Evolutionary conservation across 768 basidiomycete species (phyloP), one percentile per base, ranked within the genome.

Genomic region (Leccinum imitatum): DNA sequence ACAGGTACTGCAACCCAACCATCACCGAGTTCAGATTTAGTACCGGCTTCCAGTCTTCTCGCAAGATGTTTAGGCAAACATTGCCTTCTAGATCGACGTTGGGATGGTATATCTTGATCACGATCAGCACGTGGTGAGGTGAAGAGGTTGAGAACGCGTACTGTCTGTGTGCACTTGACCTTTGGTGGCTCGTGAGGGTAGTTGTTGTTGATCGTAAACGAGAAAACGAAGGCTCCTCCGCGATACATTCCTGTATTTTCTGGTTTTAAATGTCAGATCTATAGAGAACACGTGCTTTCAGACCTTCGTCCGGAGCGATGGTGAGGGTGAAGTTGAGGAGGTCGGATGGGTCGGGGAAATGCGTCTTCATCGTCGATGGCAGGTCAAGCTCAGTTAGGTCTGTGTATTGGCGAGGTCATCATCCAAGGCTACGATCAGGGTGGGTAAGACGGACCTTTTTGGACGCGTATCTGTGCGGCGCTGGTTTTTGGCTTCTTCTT

Each of bases 1-100:
- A 99, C 55, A 99, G 84, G 71, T 98, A 99, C 74, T 99, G 97
- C 58, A 99, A 76, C 37, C 97, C 97, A 60, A 98, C 93, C 93
- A 98, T 96, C 64, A 99, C 93, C 31, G 95, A 93, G 73, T 95
- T 98, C 55, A 99, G 81, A 75, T 98, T 98, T 48, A 99, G 80
- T 3, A 99, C 97, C 6, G 97, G 97, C 71, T 99, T 99, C 97
- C 97, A 99, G 77, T 99, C 97, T 79, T 99, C 97, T 72, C 97
- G 87, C 59, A 98, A 84, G 72, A 98, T 98, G 77, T 98, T 98
- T 67, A 99, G 75, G 79, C 97, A 99, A 50, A 99, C 96, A 67
- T 98, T 98, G 50, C 97, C 97, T 72, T 98, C 94, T 39, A 97
- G 83, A 75, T 99, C 97, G 55, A 99, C 89, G 70, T 99, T 99